Percentiles rank a stretch among this genome's conserved stretches.
These are phyloP conservation scores for Ananas comosus DNA, from an alignment of 176 grass and related monocot genomes.

Conservation along the genomic window DNA sequence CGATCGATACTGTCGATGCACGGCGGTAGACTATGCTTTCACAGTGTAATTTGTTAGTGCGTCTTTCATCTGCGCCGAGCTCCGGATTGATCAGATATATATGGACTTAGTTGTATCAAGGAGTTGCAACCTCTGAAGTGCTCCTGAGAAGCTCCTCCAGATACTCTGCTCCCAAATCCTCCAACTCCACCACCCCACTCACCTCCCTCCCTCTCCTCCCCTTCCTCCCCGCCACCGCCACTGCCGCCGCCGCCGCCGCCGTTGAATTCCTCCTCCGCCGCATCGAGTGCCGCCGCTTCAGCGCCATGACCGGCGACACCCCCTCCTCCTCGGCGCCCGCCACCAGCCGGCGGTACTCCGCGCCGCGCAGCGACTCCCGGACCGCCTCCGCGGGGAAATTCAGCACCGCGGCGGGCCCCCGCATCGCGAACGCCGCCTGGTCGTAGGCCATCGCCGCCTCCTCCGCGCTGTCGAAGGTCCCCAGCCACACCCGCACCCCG, in stretches of 20 bases:
- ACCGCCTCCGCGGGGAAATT: slow-evolving; percentile 58
- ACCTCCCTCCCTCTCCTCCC: background rate
- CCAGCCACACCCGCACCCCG: slow-evolving; percentile 57
- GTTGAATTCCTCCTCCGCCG: slow-evolving; percentile 25
- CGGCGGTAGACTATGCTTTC: too few species aligned
- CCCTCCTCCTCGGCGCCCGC: background rate
- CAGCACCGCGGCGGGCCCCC: slow-evolving; percentile 38
- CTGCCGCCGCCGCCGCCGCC: slow-evolving; percentile 26
- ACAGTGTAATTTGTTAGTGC: too few species aligned
- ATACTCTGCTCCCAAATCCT: slow-evolving; percentile 53
- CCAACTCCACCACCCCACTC: slow-evolving; percentile 55
- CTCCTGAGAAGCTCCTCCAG: slow-evolving; percentile 41
- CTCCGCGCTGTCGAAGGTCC: slow-evolving; percentile 62
- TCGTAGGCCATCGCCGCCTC: slow-evolving; percentile 64
- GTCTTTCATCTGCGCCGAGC: too few species aligned
- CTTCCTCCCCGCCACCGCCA: slow-evolving; percentile 6
- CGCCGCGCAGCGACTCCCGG: slow-evolving; percentile 25
- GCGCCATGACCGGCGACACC: slow-evolving; percentile 44
- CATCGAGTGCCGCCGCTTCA: slow-evolving; percentile 46
- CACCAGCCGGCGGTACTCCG: background rate
- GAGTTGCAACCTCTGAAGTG: background rate
- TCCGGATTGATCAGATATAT: too few species aligned
- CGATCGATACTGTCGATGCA: too few species aligned
- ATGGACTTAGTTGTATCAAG: too few species aligned
- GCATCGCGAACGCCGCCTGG: slow-evolving; percentile 62